Evolutionary conservation across 768 basidiomycete genomes (phyloP), one percentile per base, ranked within the genome.

Genomic region (Suillus sp.): DNA sequence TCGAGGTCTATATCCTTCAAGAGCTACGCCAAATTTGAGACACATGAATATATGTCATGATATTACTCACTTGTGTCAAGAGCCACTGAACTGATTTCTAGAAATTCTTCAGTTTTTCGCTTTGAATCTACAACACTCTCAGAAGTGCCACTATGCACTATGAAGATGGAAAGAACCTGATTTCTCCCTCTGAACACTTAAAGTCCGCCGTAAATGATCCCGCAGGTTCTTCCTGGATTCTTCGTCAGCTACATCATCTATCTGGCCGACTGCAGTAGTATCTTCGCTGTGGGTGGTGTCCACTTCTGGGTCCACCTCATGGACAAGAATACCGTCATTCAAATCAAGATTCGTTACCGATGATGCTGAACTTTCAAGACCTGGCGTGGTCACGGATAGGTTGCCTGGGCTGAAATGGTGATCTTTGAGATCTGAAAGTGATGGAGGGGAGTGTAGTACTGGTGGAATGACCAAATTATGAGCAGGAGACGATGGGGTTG

Each of bases 331-430:
- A 10, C 88, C 87, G 66, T 91, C 90, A 59, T 79, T 80, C 63
- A 86, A 75, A 66, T 90, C 87, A 75, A 90, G 71, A 70, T 89
- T 86, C 68, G 85, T 78, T 22, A 90, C 81, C 42, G 91, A 92
- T 53, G 89, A 91, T 40, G 89, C 84, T 25, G 89, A 86, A 72
- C 87, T 89, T 69, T 86, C 83, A 50, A 86, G 75, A 50, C 72
- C 77, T 34, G 79, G 71, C 45, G 63, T 50, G 65, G 74, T 79
- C 50, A 37, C 55, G 25, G 25, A 57, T 38, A 38, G 16, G 35
- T 16, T 16, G 16, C 35, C 51, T 53, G 30, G 18, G 35, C 25
- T 38, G 22, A 27, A 27, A 13, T 11, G 37, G 37, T 57, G 55
- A 40, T 57, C 37, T 40, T 38, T 40, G 22, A 57, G 11, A 38